A percentile compares a stretch with the other conserved stretches of the same genome.
These are phyloP conservation scores for Phytophthora citricola DNA, from an alignment of 352 stramenopile genomes.

Conservation along the genomic window DNA sequence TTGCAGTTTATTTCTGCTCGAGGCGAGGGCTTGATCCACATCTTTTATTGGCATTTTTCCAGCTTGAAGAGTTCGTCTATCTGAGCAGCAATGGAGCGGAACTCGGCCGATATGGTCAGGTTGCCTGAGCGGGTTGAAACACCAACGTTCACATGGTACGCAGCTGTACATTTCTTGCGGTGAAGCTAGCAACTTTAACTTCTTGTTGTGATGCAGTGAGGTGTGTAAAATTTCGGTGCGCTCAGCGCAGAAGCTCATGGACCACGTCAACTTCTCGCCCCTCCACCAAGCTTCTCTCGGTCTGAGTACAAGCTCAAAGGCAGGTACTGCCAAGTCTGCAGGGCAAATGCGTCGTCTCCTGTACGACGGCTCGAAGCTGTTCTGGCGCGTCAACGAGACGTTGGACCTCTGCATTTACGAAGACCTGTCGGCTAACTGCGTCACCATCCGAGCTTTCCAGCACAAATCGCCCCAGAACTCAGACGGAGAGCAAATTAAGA, in stretches of 20 bases:
- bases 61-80: neutral
- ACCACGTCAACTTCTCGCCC: conserved; percentile 89
- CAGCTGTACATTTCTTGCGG: neutral
- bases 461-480: conserved; percentile 39
- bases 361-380: conserved; percentile 88
- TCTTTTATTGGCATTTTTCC: neutral
- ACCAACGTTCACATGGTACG: conserved; percentile 79
- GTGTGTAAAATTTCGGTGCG: conserved; percentile 91
- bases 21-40: conserved; percentile 5
- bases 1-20: conserved; percentile 34
- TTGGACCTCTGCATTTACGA: conserved; percentile 88
- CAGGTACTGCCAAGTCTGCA: conserved; percentile 20
- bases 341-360: conserved; percentile 60
- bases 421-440: conserved; percentile 65
- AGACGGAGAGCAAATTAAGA: conserved; percentile 19
- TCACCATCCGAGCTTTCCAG: conserved; percentile 75
- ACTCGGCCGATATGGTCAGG: conserved; percentile 33
- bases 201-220: conserved; percentile 49
- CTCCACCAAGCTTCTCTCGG: conserved; percentile 86
- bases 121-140: conserved; percentile 43
- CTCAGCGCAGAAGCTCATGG: conserved; percentile 86
- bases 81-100: conserved; percentile 3
- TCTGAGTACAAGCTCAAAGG: conserved; percentile 35
- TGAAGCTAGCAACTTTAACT: conserved; percentile 10
- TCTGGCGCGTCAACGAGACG: conserved; percentile 90